These are phyloP conservation scores for Berkeleyomyces rouxiae DNA, from an alignment of 2,329 filamentous ascomycete genomes.

Conservation along the genomic window DNA sequence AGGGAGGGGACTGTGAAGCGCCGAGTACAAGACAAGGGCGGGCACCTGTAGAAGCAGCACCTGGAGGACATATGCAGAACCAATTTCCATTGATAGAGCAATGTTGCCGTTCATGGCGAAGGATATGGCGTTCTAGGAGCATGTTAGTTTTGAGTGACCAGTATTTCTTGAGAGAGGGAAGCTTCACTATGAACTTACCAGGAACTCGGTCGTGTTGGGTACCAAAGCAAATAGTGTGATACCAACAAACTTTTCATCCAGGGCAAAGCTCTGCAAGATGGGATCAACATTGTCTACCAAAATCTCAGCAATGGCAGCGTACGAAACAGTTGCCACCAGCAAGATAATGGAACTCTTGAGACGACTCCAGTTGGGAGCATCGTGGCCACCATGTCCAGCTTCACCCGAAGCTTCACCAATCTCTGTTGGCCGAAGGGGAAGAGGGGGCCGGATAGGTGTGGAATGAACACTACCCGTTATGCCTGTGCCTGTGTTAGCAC, in stretches of 20 bases:
- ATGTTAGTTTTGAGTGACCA: constrained; percentile 13
- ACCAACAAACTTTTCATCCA: constrained; percentile 94
- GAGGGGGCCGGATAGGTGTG: background rate
- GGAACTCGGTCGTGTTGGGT: constrained; percentile 93
- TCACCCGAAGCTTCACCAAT: constrained; percentile 20
- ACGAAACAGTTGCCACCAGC: constrained; percentile 73
- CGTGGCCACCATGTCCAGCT: constrained; percentile 59
- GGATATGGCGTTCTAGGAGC: constrained; percentile 72
- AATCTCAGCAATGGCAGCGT: constrained; percentile 95
- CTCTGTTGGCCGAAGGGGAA: constrained; percentile 10
- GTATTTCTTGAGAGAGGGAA: constrained; percentile 10
- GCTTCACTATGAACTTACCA: constrained; percentile 39
- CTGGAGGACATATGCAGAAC: constrained; percentile 89
- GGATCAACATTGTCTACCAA: constrained; percentile 93
- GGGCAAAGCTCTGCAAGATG: constrained; percentile 75
- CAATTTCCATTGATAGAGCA: constrained; percentile 96
- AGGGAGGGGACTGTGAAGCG: constrained; percentile 41
- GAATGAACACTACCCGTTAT: background rate
- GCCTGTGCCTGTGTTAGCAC: background rate
- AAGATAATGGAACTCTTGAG: constrained; percentile 81
- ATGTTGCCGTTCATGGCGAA: constrained; percentile 99
- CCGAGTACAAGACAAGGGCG: constrained; percentile 80
- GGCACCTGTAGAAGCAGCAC: constrained; percentile 92
- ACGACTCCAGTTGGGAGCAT: constrained; percentile 96
- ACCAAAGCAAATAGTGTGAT: constrained; percentile 94